Evolutionary conservation across 2,329 filamentous ascomycete species (phyloP), one percentile per base, ranked within the genome.

Genomic region (Chrysoporthe austroafricana): DNA sequence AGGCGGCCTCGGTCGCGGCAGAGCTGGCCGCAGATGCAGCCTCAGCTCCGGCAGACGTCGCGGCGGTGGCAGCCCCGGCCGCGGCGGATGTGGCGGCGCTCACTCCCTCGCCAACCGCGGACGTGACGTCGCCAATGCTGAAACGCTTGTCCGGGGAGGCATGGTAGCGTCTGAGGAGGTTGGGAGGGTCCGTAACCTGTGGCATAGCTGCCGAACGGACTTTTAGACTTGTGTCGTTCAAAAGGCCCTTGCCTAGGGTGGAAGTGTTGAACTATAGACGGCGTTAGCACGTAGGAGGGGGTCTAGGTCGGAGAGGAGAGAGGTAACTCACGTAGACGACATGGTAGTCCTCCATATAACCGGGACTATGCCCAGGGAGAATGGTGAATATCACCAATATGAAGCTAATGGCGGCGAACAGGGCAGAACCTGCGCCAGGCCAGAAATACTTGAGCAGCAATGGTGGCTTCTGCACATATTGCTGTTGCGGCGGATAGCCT

Each of bases 221-320:
- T 42, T 64, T 66, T 3, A 63, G 69, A 1, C 72, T 73, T 26
- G 48, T 63, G n/a, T 64, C 48, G 13, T 76, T 73, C 42, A 82
- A 70, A 21, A 80, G 74, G 62, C 79, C 76, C 54, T 79, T 76
- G 39, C 79, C 80, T 44, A 82, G 77, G 16, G 73, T 72, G 21
- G 80, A 80, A 67, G 79, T 79, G 74, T 82, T 81, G 69, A 82
- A 76, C 79, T 81, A 62, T 3, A 36, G 21, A 8, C 0, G 4
- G 7, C 11, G 48, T 73, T 42, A 72, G 67, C 60, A 4, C 61
- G 36, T 21, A 7, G n/a, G 9, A n/a, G 8, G n/a, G 13, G n/a
- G 5, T 16, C 4, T n/a, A 18, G 13, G 2, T 6, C 21, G 7
- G 4, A 6, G 39, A 61, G 18, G n/a, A 1, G 9, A 57, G 32